Percentiles rank a stretch among this genome's conserved stretches.
These are phyloP conservation scores for Cordyceps farinosa DNA, from an alignment of 2,329 filamentous ascomycete genomes.

Conservation along the genomic window DNA sequence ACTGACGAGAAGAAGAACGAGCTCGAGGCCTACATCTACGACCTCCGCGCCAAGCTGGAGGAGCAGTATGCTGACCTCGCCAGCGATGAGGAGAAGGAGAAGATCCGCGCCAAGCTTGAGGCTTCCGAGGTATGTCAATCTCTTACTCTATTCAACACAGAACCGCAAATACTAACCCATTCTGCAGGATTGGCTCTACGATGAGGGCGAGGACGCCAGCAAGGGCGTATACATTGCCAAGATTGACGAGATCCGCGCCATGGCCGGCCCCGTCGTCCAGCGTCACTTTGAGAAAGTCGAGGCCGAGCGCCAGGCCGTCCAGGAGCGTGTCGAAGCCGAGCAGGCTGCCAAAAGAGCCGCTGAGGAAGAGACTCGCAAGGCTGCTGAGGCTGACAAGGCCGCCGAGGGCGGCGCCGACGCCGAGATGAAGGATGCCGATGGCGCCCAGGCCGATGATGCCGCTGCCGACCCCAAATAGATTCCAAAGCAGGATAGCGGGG, in stretches of 20 bases:
- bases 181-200: constrained; percentile 90
- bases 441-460: constrained; percentile 43
- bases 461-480: constrained; percentile 35
- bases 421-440: constrained; percentile 62
- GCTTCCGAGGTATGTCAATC: constrained; percentile 70
- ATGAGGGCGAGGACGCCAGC: constrained; percentile 89
- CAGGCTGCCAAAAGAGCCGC: constrained; percentile 69
- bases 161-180: not conserved
- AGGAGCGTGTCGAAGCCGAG: constrained; percentile 75
- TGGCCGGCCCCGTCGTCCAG: constrained; percentile 88
- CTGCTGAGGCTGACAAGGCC: constrained; percentile 49
- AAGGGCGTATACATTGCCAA: constrained; percentile 94
- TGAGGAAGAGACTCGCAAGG: constrained; percentile 54
- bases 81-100: constrained; percentile 87
- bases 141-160: not conserved
- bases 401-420: constrained; percentile 50
- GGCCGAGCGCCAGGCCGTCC: constrained; percentile 72
- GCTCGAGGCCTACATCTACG: constrained; percentile 96
- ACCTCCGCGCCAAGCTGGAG: constrained; percentile 91
- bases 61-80: constrained; percentile 86
- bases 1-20: constrained; percentile 99
- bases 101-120: constrained; percentile 79
- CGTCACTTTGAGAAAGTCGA: constrained; percentile 94
- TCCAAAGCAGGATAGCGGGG: not conserved
- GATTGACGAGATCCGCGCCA: constrained; percentile 88